Evolutionary conservation across 805 yeast genomes (phyloP).

Genomic region (Vanderwaltozyma yarrowii): DNA sequence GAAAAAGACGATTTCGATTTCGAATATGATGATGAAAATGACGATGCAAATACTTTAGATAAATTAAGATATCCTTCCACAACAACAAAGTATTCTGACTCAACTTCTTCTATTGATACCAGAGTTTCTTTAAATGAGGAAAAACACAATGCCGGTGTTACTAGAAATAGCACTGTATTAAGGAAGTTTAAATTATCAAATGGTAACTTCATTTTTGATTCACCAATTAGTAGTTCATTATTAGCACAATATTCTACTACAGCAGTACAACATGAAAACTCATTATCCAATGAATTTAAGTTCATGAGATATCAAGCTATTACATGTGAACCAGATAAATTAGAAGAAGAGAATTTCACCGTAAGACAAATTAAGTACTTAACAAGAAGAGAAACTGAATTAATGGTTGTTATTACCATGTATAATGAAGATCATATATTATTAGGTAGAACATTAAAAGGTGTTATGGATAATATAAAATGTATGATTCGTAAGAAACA

Average conservation of each 20-base stretch:
- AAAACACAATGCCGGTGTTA: neutral
- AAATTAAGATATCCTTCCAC: neutral
- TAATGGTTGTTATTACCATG: conserved; percentile 78
- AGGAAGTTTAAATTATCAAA: conserved; percentile 31
- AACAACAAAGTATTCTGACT: neutral
- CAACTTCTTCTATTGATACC: neutral
- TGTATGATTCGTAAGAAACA: conserved; percentile 57
- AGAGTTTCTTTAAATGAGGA: neutral
- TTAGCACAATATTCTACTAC: conserved; percentile 39
- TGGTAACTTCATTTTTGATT: conserved; percentile 79
- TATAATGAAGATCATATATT: conserved; percentile 81
- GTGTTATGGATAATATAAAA: conserved; percentile 78
- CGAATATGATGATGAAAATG: neutral
- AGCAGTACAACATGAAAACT: conserved; percentile 25
- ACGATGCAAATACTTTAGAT: neutral
- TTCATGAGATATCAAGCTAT: conserved; percentile 91
- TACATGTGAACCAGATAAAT: conserved; percentile 80
- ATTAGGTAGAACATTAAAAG: conserved; percentile 77
- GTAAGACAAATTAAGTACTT: conserved; percentile 72
- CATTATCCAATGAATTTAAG: conserved; percentile 49
- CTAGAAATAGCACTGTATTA: conserved; percentile 3
- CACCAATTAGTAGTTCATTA: conserved; percentile 71
- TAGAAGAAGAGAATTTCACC: conserved; percentile 52
- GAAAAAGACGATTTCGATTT: no score
- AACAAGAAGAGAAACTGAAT: conserved; percentile 73